A percentile compares a stretch with the other conserved stretches of the same genome.
Conservation (phyloP, 352 stramenopile genomes). For the Phytophthora lateralis region DNA sequence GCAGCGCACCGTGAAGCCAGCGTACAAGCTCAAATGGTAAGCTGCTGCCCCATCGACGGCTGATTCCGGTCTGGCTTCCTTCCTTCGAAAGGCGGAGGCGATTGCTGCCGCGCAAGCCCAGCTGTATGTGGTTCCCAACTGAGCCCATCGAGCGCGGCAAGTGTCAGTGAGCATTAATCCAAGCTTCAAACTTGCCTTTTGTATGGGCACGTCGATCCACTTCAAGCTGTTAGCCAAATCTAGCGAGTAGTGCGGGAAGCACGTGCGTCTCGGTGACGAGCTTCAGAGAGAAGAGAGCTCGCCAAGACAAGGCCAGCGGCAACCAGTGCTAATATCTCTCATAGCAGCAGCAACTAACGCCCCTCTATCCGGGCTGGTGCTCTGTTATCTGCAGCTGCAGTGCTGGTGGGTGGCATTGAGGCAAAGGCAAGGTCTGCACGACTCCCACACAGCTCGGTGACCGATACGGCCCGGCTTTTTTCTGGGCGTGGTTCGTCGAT, state of each 20-base stretch:
- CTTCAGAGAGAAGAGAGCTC: background rate
- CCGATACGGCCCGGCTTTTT: constrained; percentile 8
- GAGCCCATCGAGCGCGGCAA: background rate
- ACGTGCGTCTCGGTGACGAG: constrained; percentile 19
- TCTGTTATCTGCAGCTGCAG: constrained; percentile 12
- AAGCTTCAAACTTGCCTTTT: background rate
- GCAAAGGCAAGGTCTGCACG: background rate
- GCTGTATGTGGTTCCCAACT: background rate
- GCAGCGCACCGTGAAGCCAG: background rate
- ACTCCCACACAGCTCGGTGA: constrained; percentile 1
- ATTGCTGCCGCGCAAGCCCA: background rate
- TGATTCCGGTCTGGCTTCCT: background rate
- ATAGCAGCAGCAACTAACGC: background rate
- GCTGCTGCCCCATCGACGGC: background rate
- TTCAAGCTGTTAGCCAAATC: constrained; percentile 25
- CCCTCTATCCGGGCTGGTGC: background rate
- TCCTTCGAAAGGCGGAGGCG: background rate
- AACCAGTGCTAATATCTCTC: background rate
- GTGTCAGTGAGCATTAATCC: background rate
- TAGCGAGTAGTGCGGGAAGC: constrained; percentile 18
- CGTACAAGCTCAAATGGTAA: background rate
- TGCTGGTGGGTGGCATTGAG: background rate
- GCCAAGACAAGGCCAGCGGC: too few species aligned
- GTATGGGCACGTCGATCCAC: constrained; percentile 3
- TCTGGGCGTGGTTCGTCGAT: constrained; percentile 14